Evolutionary conservation across 179 eudicot species (phyloP).

Genomic region (Sideroxylon spinosum): DNA sequence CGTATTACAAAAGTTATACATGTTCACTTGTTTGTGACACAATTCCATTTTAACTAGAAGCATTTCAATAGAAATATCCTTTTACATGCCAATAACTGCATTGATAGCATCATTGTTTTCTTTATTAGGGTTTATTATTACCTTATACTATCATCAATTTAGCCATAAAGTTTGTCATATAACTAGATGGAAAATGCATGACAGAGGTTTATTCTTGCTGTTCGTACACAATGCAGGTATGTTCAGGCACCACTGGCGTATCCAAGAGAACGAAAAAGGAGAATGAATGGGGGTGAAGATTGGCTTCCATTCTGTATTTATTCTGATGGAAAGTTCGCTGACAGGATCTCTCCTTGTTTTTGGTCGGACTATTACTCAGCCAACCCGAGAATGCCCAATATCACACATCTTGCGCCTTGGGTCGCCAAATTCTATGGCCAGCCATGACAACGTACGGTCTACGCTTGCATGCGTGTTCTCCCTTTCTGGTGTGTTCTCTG

Average conservation of each 20-base stretch:
- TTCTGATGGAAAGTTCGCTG: slow-evolving; percentile 39
- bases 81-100: neutral
- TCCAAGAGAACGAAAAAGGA: slow-evolving; percentile 62
- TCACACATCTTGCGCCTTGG: slow-evolving; percentile 64
- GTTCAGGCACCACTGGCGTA: slow-evolving; percentile 73
- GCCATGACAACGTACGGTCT: neutral
- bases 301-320: slow-evolving; percentile 64
- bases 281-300: slow-evolving; percentile 67
- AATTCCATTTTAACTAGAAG: neutral
- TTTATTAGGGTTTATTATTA: neutral
- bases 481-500: too few relatives aligned
- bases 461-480: too few relatives aligned
- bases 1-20: too few relatives aligned
- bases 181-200: neutral
- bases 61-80: neutral
- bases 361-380: slow-evolving; percentile 63
- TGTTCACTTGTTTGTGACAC: neutral
- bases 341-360: slow-evolving; percentile 39
- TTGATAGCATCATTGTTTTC: neutral
- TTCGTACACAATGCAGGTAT: slow-evolving; percentile 37
- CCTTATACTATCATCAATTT: neutral
- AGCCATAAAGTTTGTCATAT: too few relatives aligned
- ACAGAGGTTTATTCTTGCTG: neutral
- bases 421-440: slow-evolving; percentile 49
- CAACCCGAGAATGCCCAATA: slow-evolving; percentile 49